phyloP scores from a whole-genome alignment of 1,284 basidiomycete genomes.

The Puccinia sorghi region DNA sequence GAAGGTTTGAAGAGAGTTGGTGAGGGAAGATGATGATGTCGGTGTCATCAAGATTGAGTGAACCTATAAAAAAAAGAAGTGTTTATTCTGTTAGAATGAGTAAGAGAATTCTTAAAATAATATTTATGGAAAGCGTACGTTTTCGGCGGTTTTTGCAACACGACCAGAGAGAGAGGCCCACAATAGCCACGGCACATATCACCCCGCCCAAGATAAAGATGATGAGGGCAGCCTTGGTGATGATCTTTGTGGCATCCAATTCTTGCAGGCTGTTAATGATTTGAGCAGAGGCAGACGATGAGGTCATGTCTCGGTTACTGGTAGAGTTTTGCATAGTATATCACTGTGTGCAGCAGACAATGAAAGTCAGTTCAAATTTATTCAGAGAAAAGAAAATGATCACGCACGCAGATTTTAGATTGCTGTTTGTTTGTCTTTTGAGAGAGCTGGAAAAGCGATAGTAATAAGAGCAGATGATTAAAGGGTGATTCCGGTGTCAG shows the following conservation, averaged over 20 bases:
- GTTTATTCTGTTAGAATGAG: no score
- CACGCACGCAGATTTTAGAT: neutral
- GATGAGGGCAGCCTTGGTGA: neutral
- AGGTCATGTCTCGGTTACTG: neutral
- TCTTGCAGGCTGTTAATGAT: neutral
- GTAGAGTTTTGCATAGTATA: neutral
- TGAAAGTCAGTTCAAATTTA: neutral
- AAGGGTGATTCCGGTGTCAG: neutral
- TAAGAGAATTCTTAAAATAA: no score
- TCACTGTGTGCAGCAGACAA: neutral
- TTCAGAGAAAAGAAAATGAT: neutral
- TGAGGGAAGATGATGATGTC: no score
- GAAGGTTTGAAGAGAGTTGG: no score
- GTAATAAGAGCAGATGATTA: neutral
- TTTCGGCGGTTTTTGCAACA: neutral
- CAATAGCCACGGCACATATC: neutral
- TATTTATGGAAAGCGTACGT: no score
- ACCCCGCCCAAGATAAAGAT: neutral
- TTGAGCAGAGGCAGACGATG: neutral
- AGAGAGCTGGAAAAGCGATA: no score
- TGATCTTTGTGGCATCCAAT: neutral
- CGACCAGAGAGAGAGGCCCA: neutral
- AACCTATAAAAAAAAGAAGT: no score
- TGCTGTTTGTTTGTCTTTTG: no score
- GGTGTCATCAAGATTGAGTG: no score